Conservation (phyloP, 352 stramenopile species). For the Globisporangium radiosum region DNA sequence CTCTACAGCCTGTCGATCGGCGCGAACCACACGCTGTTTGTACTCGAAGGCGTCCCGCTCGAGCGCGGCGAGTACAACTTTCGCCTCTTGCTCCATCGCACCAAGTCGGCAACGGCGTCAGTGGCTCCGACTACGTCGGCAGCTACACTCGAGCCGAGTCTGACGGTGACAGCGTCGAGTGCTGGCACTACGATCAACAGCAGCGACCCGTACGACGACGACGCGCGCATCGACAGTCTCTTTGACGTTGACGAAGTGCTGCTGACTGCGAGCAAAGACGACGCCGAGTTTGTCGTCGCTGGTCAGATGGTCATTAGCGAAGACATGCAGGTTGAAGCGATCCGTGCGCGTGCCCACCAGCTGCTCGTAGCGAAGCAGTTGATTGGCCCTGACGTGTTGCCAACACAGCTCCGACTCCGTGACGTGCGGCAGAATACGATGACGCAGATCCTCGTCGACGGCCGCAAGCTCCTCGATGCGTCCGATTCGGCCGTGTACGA, state of each 20-base stretch:
- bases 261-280: constrained; percentile 40
- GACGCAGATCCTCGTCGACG: constrained; percentile 57
- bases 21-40: constrained; percentile 61
- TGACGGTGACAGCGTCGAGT: constrained; percentile 15
- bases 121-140: constrained; percentile 2
- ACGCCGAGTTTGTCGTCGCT: constrained; percentile 45
- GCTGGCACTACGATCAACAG: constrained; percentile 4
- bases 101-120: constrained; percentile 4
- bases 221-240: constrained; percentile 19
- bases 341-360: constrained; percentile 42
- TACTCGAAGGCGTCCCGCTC: constrained; percentile 56
- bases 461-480: constrained; percentile 49
- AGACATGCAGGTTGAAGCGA: constrained; percentile 68
- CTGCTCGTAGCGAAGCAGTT: constrained; percentile 42
- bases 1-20: constrained; percentile 70
- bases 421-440: constrained; percentile 64
- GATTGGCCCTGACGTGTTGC: constrained; percentile 18
- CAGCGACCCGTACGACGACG: constrained; percentile 7
- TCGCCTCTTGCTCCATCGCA: constrained; percentile 51
- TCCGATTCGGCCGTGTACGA: constrained; percentile 74
- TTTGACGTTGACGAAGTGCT: constrained; percentile 65
- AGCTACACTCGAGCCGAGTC: too few species aligned
- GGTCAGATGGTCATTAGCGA: constrained; percentile 67
- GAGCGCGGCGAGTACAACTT: constrained; percentile 76
- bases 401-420: constrained; percentile 48